These are phyloP conservation scores for Colletotrichum sp. DNA, from an alignment of 2,329 filamentous ascomycete species.

Conservation along the genomic window DNA sequence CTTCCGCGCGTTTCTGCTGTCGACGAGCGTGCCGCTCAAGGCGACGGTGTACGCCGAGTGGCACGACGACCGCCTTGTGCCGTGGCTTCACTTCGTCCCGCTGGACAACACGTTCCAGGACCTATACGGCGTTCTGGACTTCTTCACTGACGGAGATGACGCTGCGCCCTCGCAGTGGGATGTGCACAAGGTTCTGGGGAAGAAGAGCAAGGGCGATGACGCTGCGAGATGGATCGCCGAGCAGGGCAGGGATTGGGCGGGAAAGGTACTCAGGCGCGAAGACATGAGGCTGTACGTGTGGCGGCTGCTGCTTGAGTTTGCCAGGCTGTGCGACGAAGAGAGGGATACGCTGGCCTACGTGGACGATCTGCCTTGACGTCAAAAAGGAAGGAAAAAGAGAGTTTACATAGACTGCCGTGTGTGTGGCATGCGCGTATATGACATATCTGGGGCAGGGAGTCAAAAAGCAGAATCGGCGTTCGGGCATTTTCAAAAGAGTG, in stretches of 20 bases:
- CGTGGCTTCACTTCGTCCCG: slow-evolving; percentile 77
- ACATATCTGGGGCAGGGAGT: background rate
- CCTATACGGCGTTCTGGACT: slow-evolving; percentile 68
- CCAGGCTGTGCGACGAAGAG: slow-evolving; percentile 51
- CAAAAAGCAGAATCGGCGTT: background rate
- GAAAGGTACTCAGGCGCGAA: slow-evolving; percentile 64
- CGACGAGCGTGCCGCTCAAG: slow-evolving; percentile 71
- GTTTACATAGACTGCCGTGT: background rate
- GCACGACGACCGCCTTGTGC: slow-evolving; percentile 72
- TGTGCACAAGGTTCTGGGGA: slow-evolving; percentile 9
- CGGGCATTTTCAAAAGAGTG: background rate
- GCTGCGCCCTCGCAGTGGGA: background rate
- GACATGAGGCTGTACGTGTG: slow-evolving; percentile 73
- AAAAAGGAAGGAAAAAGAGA: background rate
- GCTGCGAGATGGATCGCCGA: slow-evolving; percentile 66
- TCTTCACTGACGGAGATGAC: slow-evolving; percentile 59
- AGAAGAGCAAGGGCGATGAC: slow-evolving; percentile 46
- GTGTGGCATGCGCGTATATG: background rate
- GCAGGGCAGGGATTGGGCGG: slow-evolving; percentile 64
- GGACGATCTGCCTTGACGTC: slow-evolving; percentile 37
- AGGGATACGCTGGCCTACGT: slow-evolving; percentile 49
- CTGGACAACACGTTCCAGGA: slow-evolving; percentile 73
- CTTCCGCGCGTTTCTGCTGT: slow-evolving; percentile 68
- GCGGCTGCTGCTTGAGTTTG: slow-evolving; percentile 64
- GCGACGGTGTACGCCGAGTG: slow-evolving; percentile 76